Evolutionary conservation across 1,139 yeast genomes (phyloP), one percentile per base, ranked within the genome.

Genomic region (Candida sp.): DNA sequence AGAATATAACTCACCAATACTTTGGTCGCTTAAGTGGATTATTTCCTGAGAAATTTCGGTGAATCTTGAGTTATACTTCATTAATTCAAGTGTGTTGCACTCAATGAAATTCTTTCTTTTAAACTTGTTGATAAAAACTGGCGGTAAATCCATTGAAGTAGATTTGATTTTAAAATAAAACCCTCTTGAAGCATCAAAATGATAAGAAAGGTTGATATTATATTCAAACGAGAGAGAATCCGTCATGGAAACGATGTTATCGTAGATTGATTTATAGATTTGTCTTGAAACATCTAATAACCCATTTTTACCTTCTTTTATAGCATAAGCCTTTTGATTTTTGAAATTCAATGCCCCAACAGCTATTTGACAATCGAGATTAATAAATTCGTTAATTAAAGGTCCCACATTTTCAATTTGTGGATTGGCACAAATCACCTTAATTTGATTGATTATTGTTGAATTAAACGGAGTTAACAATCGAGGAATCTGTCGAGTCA

Each of bases 251-350:
- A 64, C 42, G 5, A 71, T 59, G 44, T 73, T 75, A 36, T 68
- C 70, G 7, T 67, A 54, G 5, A 65, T 53, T 5, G 56, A 60
- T 42, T 68, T 64, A 42, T 73, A 72, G 0, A 74, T 47, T 45
- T 66, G 65, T 38, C 80, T 59, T 1, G 77, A 69, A 0, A 73
- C 66, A 53, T 73, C 79, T 1, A 76, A 52, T 22, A 75, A 55
- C 0, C 81, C 80, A 54, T 75, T 75, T 2, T 59, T 53, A 0
- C 78, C 79, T 27, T 65, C 53, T 46, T 61, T 69, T 0, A 75
- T 67, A 0, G 79, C 79, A 53, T 70, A 70, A 35, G 72, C 63
- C 47, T 64, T 64, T 47, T 74, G 79, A 46, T 71, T 70, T 42
- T 66, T 68, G 25, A 73, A 49, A 36, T 75, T 77, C 5, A 69